Evolutionary conservation across 2,329 filamentous ascomycete species (phyloP), one percentile per base, ranked within the genome.

Genomic region (Sarocladium brachiariae): DNA sequence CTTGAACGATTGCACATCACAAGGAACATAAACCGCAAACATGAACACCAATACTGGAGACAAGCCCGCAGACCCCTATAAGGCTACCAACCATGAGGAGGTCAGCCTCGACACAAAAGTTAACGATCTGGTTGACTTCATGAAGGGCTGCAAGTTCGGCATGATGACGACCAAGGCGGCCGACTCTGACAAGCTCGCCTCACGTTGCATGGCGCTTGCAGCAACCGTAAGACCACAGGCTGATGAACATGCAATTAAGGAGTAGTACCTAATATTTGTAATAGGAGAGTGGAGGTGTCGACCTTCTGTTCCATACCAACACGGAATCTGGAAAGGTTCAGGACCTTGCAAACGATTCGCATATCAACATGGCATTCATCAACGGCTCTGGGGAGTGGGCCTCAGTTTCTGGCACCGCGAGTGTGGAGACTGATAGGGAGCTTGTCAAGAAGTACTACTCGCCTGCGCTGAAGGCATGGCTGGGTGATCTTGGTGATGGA

Each of bases 291-390:
- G 84, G 84, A 56, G 86, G 87, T 61, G 76, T 90, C 52, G 89
- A 95, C 65, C 79, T 93, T 51, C 78, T 95, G 66, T 95, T 95
- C 78, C 86, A 93, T 74, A 90, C 89, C 63, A 95, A 95, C 74
- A 90, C 88, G 55, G 87, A 92, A 65, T 90, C 87, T 9, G 83
- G 88, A 70, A 95, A 96, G 76, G 90, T 88, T 4, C 79, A 89
- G 66, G 89, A 95, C 62, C 77, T 95, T 37, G 74, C 80, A 51
- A 73, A 74, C 51, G 84, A 95, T 66, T 73, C 84, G 0, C 78
- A 87, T 58, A 78, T 90, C 71, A 95, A 95, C 72, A 77, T 95
- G 56, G 80, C 85, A 45, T 95, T 95, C 74, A 75, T 92, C 58
- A 86, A 86, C 65, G 67, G 69, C 56, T 80, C 80, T 2, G 88